Percentiles rank a stretch among this genome's conserved stretches.
Evolutionary conservation across 768 basidiomycete genomes (phyloP).

Genomic region (Thelephora ganbajun): DNA sequence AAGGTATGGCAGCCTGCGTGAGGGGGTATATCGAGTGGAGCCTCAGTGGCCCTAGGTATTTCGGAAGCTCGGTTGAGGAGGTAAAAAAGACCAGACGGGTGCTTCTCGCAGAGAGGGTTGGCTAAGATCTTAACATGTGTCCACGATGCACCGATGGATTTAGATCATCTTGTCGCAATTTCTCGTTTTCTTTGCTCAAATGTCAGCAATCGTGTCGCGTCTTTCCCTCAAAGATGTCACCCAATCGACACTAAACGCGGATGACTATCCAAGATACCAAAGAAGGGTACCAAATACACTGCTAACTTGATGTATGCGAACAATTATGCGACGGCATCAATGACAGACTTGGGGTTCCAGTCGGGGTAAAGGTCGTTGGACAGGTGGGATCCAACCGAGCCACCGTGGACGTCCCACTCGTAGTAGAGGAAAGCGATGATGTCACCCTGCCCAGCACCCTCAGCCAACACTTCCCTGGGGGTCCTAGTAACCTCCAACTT

Average conservation of each 20-base stretch:
- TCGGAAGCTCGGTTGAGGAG: conserved; percentile 7
- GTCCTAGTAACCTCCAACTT: conserved; percentile 6
- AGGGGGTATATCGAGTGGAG: conserved; percentile 11
- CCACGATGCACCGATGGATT: too few species aligned
- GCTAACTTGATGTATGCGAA: too few species aligned
- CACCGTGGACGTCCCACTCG: conserved; percentile 5
- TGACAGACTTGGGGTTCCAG: conserved; percentile 8
- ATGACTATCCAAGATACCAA: too few species aligned
- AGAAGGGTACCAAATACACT: too few species aligned
- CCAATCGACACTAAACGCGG: too few species aligned
- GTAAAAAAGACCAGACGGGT: conserved; percentile 4
- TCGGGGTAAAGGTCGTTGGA: conserved; percentile 4
- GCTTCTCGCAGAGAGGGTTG: too few species aligned
- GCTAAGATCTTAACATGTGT: too few species aligned
- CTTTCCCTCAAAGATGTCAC: too few species aligned
- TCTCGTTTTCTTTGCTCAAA: too few species aligned
- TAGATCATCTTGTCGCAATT: too few species aligned
- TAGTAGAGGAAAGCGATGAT: background rate
- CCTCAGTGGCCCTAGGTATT: conserved; percentile 12
- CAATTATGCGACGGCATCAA: background rate
- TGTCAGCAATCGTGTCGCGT: too few species aligned
- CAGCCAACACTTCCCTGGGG: conserved; percentile 5
- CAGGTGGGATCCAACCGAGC: conserved; percentile 3
- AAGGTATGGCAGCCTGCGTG: conserved; percentile 10
- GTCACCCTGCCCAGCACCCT: conserved; percentile 3